Base-by-base conservation (phyloP, 352 stramenopile species). In the Globisporangium lucens region DNA sequence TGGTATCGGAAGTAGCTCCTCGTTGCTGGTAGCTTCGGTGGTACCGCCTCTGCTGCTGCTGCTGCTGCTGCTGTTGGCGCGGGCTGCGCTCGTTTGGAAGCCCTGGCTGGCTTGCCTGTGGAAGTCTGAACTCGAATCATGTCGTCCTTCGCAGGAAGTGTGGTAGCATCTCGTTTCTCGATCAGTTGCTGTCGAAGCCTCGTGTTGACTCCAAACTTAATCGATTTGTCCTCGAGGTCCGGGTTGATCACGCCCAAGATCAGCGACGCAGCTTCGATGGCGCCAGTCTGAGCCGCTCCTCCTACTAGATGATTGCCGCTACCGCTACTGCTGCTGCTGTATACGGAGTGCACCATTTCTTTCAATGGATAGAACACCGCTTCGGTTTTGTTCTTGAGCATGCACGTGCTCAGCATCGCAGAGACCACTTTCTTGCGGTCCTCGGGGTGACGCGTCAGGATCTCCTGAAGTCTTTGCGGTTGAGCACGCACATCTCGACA, bases 401-500 rank as follows among this genome's bases (percentile, higher is more conserved):
- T 30, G 47, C 47, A 55, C 8, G 7, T 55, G 47, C 47, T 55
- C 47, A 55, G 47, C 47, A 55, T 55, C n/a, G n/a, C 47, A 24
- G 24, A 29, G 6, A 55, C 22, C 20, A 29, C 46, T n/a, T 53
- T 53, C 47, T 55, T 55, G 20, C 20, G 47, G 13, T 55, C 47
- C 17, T 30, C 47, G 6, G 47, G 47, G 15, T 55, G 47, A 3
- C 6, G 22, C 47, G 47, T 56, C 9, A 33, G 49, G 49, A 56
- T 56, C 29, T 38, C 13, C 17, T 76, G 74, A 83, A 83, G 5
- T 70, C 46, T 0, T 49, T 22, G 1, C 74, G 66, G 1, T 73
- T 55, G 12, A 83, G 36, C 13, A 80, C 71, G 24, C 22, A 38
- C 73, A 83, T 72, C 56, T 80, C 73, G 13, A 78, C 67, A 43